Evolutionary conservation across 2,329 filamentous ascomycete genomes (phyloP), one percentile per base, ranked within the genome.

Genomic region (Fusarium armeniacum): DNA sequence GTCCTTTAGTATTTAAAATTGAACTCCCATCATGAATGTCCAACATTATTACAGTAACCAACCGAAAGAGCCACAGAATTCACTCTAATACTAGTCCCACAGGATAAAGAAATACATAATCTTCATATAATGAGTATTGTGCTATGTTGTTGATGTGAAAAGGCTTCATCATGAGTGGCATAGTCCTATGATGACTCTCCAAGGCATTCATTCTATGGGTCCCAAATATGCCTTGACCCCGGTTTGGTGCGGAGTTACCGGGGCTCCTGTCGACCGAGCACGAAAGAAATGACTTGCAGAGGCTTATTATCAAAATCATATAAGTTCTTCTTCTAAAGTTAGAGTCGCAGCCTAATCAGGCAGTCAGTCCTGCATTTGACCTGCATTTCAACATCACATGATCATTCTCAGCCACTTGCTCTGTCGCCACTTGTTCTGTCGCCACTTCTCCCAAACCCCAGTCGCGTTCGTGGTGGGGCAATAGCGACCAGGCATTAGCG

Each of bases 381-480:
- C 28, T 40, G 26, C 24, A 40, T 40, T 16, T 38, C n/a, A 51
- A 28, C 24, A 61, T 61, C 60, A 65, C 67, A 69, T 72, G 70
- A 69, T 56, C 56, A 8, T 11, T 12, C 24, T 28, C 49, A 51
- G 49, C 49, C 49, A 51, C 49, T 32, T 30, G 36, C 10, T 11
- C 33, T 40, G 18, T 35, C 33, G 28, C 44, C 24, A 46, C 44
- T 32, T 6, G n/a, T n/a, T 11, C 33, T 40, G 18, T 35, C 33
- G 28, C 44, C 24, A 46, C 44, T 32, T 6, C n/a, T 16, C n/a
- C 24, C n/a, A 40, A 16, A 40, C 49, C 33, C 33, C 13, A 46
- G 49, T 51, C 49, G 49, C 49, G 49, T 51, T 51, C 11, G 28
- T 51, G n/a, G 35, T 38, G 49, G 49, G 33, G 49, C 49, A n/a